Evolutionary conservation across 2,329 filamentous ascomycete genomes (phyloP), one percentile per base, ranked within the genome.

Genomic region (Clonostachys sp.): DNA sequence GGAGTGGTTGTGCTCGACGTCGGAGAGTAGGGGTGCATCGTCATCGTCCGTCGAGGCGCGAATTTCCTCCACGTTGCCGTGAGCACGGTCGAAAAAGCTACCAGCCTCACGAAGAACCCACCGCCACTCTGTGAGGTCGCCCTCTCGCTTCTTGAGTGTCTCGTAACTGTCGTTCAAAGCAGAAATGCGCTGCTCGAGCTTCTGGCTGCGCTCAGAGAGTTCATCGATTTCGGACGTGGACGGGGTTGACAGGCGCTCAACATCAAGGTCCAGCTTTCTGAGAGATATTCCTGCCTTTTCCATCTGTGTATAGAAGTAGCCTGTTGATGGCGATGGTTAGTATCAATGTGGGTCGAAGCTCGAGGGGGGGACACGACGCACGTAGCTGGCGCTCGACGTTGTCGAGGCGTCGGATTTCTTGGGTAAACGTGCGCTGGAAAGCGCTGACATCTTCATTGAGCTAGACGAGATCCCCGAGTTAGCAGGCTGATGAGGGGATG

Each of bases 161-260:
- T 99, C 94, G 70, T 99, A 97, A 74, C 91, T 97, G 64, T 97
- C 94, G 66, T 97, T 97, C 52, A 99, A 74, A 56, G 91, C 92
- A 49, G 84, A 86, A 55, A 99, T 83, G 52, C 94, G 84, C 72
- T 95, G 89, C 71, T 99, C 94, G 48, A 99, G 79, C 68, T 84
- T 87, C 71, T 97, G 89, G 66, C 90, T 89, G 60, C 92, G 88
- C 65, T 97, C 92, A 49, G 90, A 83, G 52, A 99, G 83, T 67
- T 96, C 91, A 63, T 99, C 94, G 53, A 99, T 99, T 70, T 99
- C 94, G 54, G 90, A 87, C 40, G 92, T 92, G 44, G 91, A 88
- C 12, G 94, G 92, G 10, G 91, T 84, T 38, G 91, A 89, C 54
- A 96, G 82, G 47, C 86, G 86, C 63, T 95, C 87, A 58, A 84